These are phyloP conservation scores for Beauveria sp. DNA, from an alignment of 2,329 filamentous ascomycete genomes.

Conservation along the genomic window DNA sequence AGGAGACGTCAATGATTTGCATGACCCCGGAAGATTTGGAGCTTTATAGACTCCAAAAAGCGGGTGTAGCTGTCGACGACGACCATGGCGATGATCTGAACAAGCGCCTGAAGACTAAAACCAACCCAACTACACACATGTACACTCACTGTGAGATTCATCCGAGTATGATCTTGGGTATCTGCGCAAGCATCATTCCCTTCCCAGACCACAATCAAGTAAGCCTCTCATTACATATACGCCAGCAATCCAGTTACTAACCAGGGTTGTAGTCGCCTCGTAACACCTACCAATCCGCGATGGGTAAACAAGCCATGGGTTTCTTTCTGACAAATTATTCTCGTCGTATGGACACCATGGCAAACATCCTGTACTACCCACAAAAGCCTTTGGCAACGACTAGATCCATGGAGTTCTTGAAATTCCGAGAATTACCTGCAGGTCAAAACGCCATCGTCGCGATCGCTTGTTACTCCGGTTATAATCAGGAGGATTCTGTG, in stretches of 20 bases:
- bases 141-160: slow-evolving; percentile 99
- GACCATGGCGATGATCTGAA: slow-evolving; percentile 63
- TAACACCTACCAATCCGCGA: slow-evolving; percentile 98
- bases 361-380: slow-evolving; percentile 97
- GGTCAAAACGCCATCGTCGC: slow-evolving; percentile 98
- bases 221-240: slow-evolving; percentile 22
- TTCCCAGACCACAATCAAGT: slow-evolving; percentile 98
- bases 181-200: slow-evolving; percentile 98
- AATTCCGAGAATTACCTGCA: slow-evolving; percentile 93
- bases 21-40: slow-evolving; percentile 97
- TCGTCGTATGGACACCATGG: slow-evolving; percentile 98
- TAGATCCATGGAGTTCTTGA: slow-evolving; percentile 95
- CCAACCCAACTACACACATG: slow-evolving; percentile 80
- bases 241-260: slow-evolving; percentile 22
- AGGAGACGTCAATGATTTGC: slow-evolving; percentile 97
- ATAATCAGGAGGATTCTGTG: slow-evolving; percentile 99
- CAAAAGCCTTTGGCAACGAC: slow-evolving; percentile 96
- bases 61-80: slow-evolving; percentile 55
- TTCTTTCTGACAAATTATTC: slow-evolving; percentile 97
- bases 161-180: slow-evolving; percentile 96
- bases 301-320: slow-evolving; percentile 99
- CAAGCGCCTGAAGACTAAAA: slow-evolving; percentile 76
- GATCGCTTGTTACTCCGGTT: slow-evolving; percentile 94
- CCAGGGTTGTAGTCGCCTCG: slow-evolving; percentile 63
- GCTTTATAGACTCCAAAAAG: slow-evolving; percentile 61